Percentiles rank a stretch among this genome's conserved stretches.
phyloP scores from a whole-genome alignment of 2,329 filamentous ascomycete species.

The Neophaeococcomyces aloes region DNA sequence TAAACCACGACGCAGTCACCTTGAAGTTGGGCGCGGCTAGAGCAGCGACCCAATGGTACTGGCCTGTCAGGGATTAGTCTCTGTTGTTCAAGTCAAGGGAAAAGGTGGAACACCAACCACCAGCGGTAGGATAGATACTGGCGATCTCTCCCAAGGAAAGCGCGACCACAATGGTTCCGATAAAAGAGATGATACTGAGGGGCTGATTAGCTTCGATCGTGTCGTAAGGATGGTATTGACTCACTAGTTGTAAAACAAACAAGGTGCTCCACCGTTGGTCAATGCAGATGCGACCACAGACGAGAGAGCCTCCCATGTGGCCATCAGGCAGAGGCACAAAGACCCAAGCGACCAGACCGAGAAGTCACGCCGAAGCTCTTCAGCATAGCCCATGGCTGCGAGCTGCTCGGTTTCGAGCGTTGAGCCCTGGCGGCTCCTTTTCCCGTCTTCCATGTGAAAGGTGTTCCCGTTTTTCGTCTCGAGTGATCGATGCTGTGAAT shows the following conservation, averaged over 20 bases:
- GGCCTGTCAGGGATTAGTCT: conserved; percentile 23
- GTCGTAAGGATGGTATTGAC: conserved; percentile 27
- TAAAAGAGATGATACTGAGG: conserved; percentile 22
- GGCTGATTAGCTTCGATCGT: conserved; percentile 20
- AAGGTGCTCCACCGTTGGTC: conserved; percentile 25
- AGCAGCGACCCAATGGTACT: conserved; percentile 28
- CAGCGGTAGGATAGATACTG: conserved; percentile 27
- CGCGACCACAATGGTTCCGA: conserved; percentile 28
- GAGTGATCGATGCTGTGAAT: too few species aligned
- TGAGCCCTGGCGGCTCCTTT: too few species aligned
- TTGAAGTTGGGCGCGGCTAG: conserved; percentile 18
- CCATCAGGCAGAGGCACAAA: too few species aligned
- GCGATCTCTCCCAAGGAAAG: conserved; percentile 2
- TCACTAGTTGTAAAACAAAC: conserved; percentile 27
- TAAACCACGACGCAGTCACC: conserved; percentile 19
- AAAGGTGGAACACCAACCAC: too few species aligned
- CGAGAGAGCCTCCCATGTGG: conserved; percentile 24
- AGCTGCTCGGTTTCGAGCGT: too few species aligned
- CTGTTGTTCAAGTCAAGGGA: too few species aligned
- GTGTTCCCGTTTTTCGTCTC: too few species aligned
- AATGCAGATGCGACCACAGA: conserved; percentile 13
- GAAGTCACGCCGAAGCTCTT: too few species aligned
- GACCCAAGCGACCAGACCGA: too few species aligned
- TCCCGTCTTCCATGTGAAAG: too few species aligned
- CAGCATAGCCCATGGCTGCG: too few species aligned